These are phyloP conservation scores for Suillus subaureus DNA, from an alignment of 768 basidiomycete genomes.

Conservation along the genomic window DNA sequence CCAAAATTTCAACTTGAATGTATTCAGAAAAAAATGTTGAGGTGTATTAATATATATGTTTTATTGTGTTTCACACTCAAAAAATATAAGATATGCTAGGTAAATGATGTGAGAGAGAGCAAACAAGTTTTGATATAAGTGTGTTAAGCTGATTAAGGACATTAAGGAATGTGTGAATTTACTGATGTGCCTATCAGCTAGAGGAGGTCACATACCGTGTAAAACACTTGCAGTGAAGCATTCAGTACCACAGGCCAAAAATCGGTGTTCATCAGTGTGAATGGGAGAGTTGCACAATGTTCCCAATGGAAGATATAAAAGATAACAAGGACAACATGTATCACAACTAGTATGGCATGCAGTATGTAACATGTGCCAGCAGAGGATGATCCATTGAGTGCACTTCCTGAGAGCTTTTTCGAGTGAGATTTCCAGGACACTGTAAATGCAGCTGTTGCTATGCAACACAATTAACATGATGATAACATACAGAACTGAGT, in stretches of 20 bases:
- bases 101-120: too few species aligned
- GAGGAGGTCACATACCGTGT: background rate
- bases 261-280: background rate
- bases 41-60: too few species aligned
- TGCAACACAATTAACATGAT: background rate
- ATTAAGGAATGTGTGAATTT: too few species aligned
- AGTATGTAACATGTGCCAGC: slow-evolving; percentile 2
- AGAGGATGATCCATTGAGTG: background rate
- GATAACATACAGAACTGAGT: background rate
- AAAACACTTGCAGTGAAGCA: slow-evolving; percentile 8
- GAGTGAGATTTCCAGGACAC: background rate
- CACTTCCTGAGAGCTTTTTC: too few species aligned
- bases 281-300: background rate
- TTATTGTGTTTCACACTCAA: too few species aligned
- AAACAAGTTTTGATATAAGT: too few species aligned
- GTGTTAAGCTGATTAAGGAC: too few species aligned
- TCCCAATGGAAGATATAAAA: background rate
- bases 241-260: slow-evolving; percentile 7
- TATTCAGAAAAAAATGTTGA: too few species aligned
- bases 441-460: background rate
- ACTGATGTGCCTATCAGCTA: too few species aligned
- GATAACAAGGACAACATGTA: slow-evolving; percentile 9
- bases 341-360: slow-evolving; percentile 11
- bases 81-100: too few species aligned
- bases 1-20: too few species aligned